Conservation (phyloP, 768 basidiomycete genomes). For the Suillus hirtellus region DNA sequence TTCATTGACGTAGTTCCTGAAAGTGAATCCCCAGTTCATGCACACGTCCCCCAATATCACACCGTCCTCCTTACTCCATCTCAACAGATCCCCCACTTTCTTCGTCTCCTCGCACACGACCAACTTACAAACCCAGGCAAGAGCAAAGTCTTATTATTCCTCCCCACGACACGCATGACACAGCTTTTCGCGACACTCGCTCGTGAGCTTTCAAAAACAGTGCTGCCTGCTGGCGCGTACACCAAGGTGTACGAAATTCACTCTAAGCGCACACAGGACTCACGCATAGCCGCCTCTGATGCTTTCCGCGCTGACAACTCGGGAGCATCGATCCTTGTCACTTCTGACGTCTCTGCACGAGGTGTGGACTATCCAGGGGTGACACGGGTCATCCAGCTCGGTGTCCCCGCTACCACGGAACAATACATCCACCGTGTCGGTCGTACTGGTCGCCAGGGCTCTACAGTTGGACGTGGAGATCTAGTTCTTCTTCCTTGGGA, state of each 20-base stretch:
- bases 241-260: conserved; percentile 80
- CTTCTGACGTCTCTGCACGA: conserved; percentile 86
- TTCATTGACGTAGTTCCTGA: conserved; percentile 74
- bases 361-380: conserved; percentile 89
- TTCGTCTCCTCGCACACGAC: conserved; percentile 85
- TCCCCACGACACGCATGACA: conserved; percentile 83
- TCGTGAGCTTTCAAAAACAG: conserved; percentile 41
- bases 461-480: conserved; percentile 67
- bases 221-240: conserved; percentile 50
- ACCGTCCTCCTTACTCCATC: conserved; percentile 66
- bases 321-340: conserved; percentile 65
- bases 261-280: conserved; percentile 65
- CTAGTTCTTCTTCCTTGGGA: conserved; percentile 83
- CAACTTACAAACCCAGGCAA: conserved; percentile 66
- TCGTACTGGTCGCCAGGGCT: conserved; percentile 73
- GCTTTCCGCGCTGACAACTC: conserved; percentile 46
- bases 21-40: conserved; percentile 57
- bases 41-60: conserved; percentile 79
- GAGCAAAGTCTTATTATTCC: conserved; percentile 82
- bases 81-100: conserved; percentile 75
- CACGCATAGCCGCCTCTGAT: conserved; percentile 57
- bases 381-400: conserved; percentile 89
- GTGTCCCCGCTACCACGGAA: conserved; percentile 66
- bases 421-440: conserved; percentile 87
- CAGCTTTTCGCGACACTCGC: conserved; percentile 71